These are phyloP conservation scores for Cyanidium caldarium DNA, from an alignment of 23 red algal species.

Conservation along the genomic window DNA sequence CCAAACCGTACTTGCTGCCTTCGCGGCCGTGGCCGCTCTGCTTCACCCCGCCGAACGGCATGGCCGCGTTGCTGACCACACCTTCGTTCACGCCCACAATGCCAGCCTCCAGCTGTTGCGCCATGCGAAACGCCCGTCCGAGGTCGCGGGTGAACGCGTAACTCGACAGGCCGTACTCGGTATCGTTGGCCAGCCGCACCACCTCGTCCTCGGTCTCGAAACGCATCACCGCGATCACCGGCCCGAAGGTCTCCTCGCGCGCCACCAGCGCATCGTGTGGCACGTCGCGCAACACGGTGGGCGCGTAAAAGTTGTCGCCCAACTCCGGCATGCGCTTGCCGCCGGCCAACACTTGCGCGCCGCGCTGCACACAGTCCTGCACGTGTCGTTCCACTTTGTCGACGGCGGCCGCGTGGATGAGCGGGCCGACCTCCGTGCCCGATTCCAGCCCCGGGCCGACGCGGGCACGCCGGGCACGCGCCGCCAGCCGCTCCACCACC, in stretches of 20 bases:
- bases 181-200: conserved; percentile 29
- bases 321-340: background rate
- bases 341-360: conserved; percentile 42
- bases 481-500: conserved; percentile 19
- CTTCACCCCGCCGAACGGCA: conserved; percentile 74
- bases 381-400: conserved; percentile 37
- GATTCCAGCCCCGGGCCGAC: conserved; percentile 58
- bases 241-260: conserved; percentile 67
- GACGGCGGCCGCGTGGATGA: conserved; percentile 48
- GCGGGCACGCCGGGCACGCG: conserved; percentile 10
- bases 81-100: conserved; percentile 73
- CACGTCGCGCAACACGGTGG: conserved; percentile 45
- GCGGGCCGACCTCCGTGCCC: conserved; percentile 39
- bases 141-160: conserved; percentile 63
- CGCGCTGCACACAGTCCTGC: conserved; percentile 31
- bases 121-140: conserved; percentile 8
- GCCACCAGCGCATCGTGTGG: conserved; percentile 38
- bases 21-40: conserved; percentile 69
- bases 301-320: conserved; percentile 35
- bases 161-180: conserved; percentile 40
- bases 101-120: conserved; percentile 36
- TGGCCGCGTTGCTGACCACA: conserved; percentile 28
- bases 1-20: conserved; percentile 47
- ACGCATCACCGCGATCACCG: conserved; percentile 33
- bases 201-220: conserved; percentile 53